These are phyloP conservation scores for Epichloe amarillans DNA, from an alignment of 2,329 filamentous ascomycete species.

Conservation along the genomic window DNA sequence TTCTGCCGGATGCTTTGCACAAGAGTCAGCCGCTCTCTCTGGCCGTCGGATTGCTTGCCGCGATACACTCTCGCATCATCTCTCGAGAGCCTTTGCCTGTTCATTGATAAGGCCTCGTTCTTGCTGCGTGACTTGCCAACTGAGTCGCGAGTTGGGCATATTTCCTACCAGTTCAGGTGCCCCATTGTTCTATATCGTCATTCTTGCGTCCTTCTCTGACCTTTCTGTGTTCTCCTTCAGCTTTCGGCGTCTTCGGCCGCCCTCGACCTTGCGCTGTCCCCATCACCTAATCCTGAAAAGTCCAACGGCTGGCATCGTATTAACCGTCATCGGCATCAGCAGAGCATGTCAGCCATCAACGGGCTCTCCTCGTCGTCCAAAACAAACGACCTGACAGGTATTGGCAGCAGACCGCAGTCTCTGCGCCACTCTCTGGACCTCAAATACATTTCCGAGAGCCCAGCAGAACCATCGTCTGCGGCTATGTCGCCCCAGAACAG, in stretches of 20 bases:
- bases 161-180: not conserved
- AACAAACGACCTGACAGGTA: constrained; percentile 30
- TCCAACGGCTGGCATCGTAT: constrained; percentile 43
- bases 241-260: constrained; percentile 70
- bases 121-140: not conserved
- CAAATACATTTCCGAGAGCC: constrained; percentile 35
- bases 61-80: not conserved
- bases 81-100: not conserved
- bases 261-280: constrained; percentile 63
- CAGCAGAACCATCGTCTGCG: constrained; percentile 22
- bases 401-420: constrained; percentile 34
- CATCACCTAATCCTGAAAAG: constrained; percentile 48
- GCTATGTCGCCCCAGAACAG: constrained; percentile 34
- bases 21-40: not conserved
- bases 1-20: not conserved
- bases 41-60: not conserved
- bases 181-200: constrained; percentile 6
- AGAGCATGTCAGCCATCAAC: constrained; percentile 39
- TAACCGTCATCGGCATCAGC: constrained; percentile 55
- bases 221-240: constrained; percentile 30
- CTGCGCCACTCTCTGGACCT: constrained; percentile 46
- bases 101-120: not conserved
- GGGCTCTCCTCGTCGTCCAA: constrained; percentile 26
- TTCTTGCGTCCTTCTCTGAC: constrained; percentile 19
- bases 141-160: not conserved